These are phyloP conservation scores for Neurospora africana DNA, from an alignment of 495 filamentous ascomycete species.

Conservation along the genomic window DNA sequence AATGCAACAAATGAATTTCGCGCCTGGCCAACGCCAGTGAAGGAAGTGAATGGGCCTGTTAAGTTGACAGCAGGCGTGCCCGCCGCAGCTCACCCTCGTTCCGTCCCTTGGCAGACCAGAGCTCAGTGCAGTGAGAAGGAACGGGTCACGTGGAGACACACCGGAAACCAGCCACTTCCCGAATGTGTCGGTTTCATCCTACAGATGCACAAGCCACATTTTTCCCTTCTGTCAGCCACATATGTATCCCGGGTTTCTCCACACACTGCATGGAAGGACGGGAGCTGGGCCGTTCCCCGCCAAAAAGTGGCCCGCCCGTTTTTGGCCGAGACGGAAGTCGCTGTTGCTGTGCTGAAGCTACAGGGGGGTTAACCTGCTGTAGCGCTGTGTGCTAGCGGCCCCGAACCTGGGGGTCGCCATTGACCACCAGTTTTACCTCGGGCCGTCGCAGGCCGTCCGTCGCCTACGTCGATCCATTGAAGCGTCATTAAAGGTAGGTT, in stretches of 20 bases:
- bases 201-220: neutral
- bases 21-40: constrained; percentile 15
- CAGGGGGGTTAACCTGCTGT: neutral
- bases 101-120: neutral
- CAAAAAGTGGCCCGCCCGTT: neutral
- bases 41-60: constrained; percentile 4
- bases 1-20: constrained; percentile 14
- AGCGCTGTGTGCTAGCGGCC: neutral
- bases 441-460: constrained; percentile 26
- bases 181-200: neutral
- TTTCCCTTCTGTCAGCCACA: neutral
- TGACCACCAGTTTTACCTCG: constrained; percentile 9
- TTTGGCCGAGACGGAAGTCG: neutral
- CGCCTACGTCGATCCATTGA: neutral
- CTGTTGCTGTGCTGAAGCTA: neutral
- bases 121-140: neutral
- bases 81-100: neutral
- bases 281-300: neutral
- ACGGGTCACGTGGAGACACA: neutral
- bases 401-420: neutral
- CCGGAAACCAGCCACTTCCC: neutral
- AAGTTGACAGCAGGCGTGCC: neutral
- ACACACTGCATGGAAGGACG: neutral
- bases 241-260: neutral
- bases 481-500: too few species aligned